A percentile compares a stretch with the other conserved stretches of the same genome.
phyloP scores from a whole-genome alignment of 2,329 filamentous ascomycete species.

The Geoglossum cookeanum region DNA sequence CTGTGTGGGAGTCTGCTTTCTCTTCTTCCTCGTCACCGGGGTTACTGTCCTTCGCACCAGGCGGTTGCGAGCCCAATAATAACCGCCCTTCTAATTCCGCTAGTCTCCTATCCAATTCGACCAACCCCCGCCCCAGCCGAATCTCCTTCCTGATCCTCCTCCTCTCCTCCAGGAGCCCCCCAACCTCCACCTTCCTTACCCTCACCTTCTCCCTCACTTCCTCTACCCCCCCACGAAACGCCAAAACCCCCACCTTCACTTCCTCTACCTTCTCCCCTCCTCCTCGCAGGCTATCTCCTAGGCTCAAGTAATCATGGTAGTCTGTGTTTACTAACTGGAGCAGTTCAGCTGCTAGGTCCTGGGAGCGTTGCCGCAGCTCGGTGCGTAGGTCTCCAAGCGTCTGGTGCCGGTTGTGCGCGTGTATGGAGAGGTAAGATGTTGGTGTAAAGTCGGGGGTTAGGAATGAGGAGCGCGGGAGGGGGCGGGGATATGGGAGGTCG shows the following conservation, averaged over 20 bases:
- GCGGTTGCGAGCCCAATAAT: conserved; percentile 26
- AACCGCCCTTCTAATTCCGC: conserved; percentile 43
- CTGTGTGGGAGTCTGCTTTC: conserved; percentile 8
- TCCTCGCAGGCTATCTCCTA: conserved; percentile 64
- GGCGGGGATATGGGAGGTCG: conserved; percentile 71
- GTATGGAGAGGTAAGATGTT: conserved; percentile 58
- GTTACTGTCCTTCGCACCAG: conserved; percentile 11
- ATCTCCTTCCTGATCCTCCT: conserved; percentile 42
- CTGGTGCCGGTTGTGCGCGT: conserved; percentile 68
- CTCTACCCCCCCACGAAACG: conserved; percentile 67
- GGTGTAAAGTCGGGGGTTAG: conserved; percentile 60
- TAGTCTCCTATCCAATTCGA: conserved; percentile 48
- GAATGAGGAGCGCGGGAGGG: conserved; percentile 69
- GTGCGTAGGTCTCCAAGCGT: conserved; percentile 82
- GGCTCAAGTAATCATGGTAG: conserved; percentile 73
- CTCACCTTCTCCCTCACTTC: conserved; percentile 49
- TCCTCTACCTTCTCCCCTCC: conserved; percentile 87
- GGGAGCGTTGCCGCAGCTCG: conserved; percentile 65
- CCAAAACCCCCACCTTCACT: conserved; percentile 67
- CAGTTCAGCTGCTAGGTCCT: conserved; percentile 66
- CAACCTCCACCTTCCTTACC: conserved; percentile 43
- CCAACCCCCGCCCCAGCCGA: conserved; percentile 32
- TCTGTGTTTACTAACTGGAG: conserved; percentile 90
- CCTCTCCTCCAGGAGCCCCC: conserved; percentile 44
- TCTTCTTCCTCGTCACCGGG: conserved; percentile 15